Percentiles rank a stretch among this genome's conserved stretches.
These are phyloP conservation scores for Leishmania aethiopica DNA, from an alignment of 208 protist genomes.

Conservation along the genomic window DNA sequence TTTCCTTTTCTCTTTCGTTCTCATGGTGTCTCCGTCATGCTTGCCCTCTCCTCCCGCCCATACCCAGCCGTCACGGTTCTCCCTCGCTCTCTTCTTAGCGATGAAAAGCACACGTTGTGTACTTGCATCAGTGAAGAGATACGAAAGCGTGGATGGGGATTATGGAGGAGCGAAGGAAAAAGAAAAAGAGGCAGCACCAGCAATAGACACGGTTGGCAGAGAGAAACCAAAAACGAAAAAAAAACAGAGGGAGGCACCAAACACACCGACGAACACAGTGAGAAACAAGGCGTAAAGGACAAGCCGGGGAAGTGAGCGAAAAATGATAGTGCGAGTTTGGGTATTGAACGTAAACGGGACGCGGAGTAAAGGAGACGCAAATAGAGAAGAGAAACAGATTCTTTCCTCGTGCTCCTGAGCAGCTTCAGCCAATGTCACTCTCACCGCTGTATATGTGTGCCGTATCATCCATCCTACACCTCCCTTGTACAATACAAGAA, in stretches of 20 bases:
- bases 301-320: background rate
- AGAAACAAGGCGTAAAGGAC: background rate
- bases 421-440: background rate
- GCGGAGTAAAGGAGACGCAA: background rate
- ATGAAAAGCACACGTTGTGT: background rate
- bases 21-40: background rate
- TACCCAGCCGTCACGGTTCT: background rate
- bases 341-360: too few relatives aligned
- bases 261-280: background rate
- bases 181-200: background rate
- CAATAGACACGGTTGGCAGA: background rate
- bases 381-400: background rate
- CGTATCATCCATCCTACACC: background rate
- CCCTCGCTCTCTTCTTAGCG: background rate
- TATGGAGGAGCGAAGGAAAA: background rate
- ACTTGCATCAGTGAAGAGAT: background rate
- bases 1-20: background rate
- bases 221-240: background rate
- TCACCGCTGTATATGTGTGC: background rate
- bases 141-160: background rate
- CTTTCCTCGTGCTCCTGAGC: background rate
- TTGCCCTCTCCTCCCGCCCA: background rate
- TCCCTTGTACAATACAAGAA: constrained; percentile 10
- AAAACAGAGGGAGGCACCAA: background rate
- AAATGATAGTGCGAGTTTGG: background rate